Conservation (phyloP, 805 yeast genomes). For the Barnettozyma siamensis region DNA sequence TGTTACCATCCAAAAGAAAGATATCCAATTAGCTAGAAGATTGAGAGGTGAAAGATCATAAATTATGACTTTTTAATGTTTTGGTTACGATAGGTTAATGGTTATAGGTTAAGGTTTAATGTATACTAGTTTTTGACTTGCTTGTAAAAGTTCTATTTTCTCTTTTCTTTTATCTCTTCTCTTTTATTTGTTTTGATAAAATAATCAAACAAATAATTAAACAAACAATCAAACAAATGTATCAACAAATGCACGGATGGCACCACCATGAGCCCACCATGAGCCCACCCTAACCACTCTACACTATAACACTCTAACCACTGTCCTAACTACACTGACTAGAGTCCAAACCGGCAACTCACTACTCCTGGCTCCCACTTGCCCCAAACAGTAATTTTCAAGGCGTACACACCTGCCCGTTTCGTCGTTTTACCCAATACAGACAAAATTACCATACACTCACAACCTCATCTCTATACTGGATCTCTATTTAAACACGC, state of each 20-base stretch:
- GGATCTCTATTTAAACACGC: neutral
- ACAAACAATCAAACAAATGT: too few relatives aligned
- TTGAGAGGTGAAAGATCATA: constrained; percentile 94
- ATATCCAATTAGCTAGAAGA: constrained; percentile 96
- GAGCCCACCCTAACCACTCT: too few relatives aligned
- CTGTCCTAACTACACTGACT: too few relatives aligned
- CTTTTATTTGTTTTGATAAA: too few relatives aligned
- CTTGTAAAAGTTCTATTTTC: too few relatives aligned
- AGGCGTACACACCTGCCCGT: neutral
- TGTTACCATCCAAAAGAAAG: constrained; percentile 98
- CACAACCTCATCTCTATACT: too few relatives aligned
- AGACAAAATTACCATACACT: constrained; percentile 4
- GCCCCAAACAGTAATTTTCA: neutral
- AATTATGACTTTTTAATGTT: constrained; percentile 13
- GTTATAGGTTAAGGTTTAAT: constrained; percentile 10
- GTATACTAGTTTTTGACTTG: neutral
- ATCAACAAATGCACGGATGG: too few relatives aligned
- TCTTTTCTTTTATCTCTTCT: too few relatives aligned
- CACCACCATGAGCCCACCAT: too few relatives aligned
- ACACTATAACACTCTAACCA: too few relatives aligned
- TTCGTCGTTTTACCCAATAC: neutral
- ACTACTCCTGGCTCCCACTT: neutral
- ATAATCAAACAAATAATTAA: too few relatives aligned
- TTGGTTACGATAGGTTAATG: constrained; percentile 3
- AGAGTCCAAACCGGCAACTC: too few relatives aligned